Base-by-base conservation (phyloP, 139 green algal species). In the Chlamydomonas sp. region DNA sequence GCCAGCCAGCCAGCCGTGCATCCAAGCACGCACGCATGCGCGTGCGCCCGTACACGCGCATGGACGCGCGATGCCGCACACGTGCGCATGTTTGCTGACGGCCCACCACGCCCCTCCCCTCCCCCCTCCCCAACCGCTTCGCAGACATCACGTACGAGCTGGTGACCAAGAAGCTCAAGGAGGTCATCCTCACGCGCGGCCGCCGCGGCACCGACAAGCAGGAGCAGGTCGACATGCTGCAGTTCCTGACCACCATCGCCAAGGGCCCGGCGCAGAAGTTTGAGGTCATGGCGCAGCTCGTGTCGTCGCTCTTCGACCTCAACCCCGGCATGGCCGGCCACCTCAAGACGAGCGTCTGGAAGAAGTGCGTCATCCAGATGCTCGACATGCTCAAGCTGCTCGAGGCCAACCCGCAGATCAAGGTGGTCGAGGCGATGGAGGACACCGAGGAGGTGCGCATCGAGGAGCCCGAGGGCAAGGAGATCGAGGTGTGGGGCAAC, bases 131-230 rank as follows among this genome's bases (percentile, higher is more conserved):
- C 54, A 87, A 88, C 71, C 87, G 4, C 59, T 13, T 5, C 29
- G 26, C 59, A 66, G 59, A 98, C 50, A 96, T 98, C 75, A 95
- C 91, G 2, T 97, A 91, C 57, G 92, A 96, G 67, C 93, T 98
- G 90, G 92, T 99, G 16, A 77, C 81, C 36, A 82, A 90, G 39
- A 98, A 98, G 88, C 83, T 97, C 57, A 74, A 80, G 24, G 95
- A 98, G 78, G 90, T 99, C 34, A 75, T 93, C 26, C 65, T 87
- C 49, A 76, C 79, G 0, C 85, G 93, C 24, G 93, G 93, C 59
- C 88, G 89, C 63, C 90, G 91, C n/a, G 89, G 89, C 35, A 89
- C 91, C 0, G 92, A 98, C 79, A 83, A 91, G 26, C 69, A 88
- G 67, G 93, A 97, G 73, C 79, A 88, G 71, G 83, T 96, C 20